Conservation (phyloP, 2,329 filamentous ascomycete species). For the Colletotrichum spaethianum region DNA sequence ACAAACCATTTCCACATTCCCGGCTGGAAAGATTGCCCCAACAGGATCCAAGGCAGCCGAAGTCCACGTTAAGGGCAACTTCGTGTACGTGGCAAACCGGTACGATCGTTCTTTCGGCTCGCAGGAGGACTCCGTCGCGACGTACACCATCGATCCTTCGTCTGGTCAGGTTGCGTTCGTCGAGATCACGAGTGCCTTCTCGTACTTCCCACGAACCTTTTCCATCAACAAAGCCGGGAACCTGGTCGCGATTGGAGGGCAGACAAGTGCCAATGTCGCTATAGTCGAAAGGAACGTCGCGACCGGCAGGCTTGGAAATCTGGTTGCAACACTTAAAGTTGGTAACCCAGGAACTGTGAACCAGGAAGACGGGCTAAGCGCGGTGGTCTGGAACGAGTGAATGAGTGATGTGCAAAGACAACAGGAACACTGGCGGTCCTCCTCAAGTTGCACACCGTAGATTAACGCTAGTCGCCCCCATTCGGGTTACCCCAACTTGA, state of each 20-base stretch:
- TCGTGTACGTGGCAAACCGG: conserved; percentile 74
- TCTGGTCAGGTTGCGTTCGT: conserved; percentile 66
- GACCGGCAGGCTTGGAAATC: conserved; percentile 68
- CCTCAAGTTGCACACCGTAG: not conserved
- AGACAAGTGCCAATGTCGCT: conserved; percentile 71
- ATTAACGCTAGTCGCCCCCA: no score
- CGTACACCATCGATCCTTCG: conserved; percentile 60
- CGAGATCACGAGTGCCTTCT: conserved; percentile 69
- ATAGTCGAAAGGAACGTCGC: conserved; percentile 68
- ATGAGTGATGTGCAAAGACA: no score
- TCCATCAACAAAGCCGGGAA: conserved; percentile 71
- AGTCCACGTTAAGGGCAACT: conserved; percentile 66
- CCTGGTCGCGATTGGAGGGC: conserved; percentile 74
- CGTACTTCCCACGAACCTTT: conserved; percentile 74
- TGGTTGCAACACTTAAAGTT: conserved; percentile 58
- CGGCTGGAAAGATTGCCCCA: conserved; percentile 57
- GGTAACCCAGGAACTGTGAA: conserved; percentile 56
- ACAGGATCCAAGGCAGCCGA: conserved; percentile 67
- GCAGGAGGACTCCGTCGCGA: conserved; percentile 69
- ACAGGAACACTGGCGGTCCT: not conserved
- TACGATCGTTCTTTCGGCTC: conserved; percentile 70
- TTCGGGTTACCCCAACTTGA: not conserved
- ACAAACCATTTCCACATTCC: conserved; percentile 63
- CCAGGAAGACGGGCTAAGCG: conserved; percentile 63
- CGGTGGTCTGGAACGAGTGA: conserved; percentile 63